A percentile compares a stretch with the other conserved stretches of the same genome.
These are phyloP conservation scores for Nadsonia commutata DNA, from an alignment of 1,139 yeast genomes.

Conservation along the genomic window DNA sequence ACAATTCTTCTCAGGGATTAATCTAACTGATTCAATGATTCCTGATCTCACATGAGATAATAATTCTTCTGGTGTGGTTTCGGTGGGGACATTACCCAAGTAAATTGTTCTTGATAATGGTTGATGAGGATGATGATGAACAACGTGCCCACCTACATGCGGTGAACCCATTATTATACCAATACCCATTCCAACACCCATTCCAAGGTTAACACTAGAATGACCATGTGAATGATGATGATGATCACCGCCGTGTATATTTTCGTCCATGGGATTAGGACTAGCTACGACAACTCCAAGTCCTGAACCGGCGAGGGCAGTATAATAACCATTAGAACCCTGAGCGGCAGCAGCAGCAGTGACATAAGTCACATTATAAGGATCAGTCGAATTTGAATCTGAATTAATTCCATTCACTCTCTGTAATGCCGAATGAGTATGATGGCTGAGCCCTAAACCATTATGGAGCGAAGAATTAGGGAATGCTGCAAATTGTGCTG, in stretches of 20 bases:
- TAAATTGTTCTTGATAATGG: conserved; percentile 56
- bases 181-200: conserved; percentile 6
- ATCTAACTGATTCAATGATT: conserved; percentile 56
- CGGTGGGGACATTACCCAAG: conserved; percentile 78
- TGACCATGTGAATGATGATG: conserved; percentile 7
- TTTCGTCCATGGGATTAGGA: neutral
- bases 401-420: conserved; percentile 6
- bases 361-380: conserved; percentile 2
- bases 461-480: conserved; percentile 12
- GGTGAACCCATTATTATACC: conserved; percentile 6
- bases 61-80: conserved; percentile 65
- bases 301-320: neutral
- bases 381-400: neutral
- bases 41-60: conserved; percentile 88
- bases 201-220: neutral
- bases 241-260: conserved; percentile 5
- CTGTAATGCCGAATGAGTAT: conserved; percentile 9
- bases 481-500: conserved; percentile 12
- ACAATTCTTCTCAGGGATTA: conserved; percentile 35
- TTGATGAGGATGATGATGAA: conserved; percentile 10
- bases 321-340: conserved; percentile 3
- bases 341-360: conserved; percentile 8
- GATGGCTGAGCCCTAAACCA: conserved; percentile 3
- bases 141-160: conserved; percentile 6
- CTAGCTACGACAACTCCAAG: neutral